These are phyloP conservation scores for Fabrea salina DNA, from an alignment of 169 alveolate genomes.

Conservation along the genomic window DNA sequence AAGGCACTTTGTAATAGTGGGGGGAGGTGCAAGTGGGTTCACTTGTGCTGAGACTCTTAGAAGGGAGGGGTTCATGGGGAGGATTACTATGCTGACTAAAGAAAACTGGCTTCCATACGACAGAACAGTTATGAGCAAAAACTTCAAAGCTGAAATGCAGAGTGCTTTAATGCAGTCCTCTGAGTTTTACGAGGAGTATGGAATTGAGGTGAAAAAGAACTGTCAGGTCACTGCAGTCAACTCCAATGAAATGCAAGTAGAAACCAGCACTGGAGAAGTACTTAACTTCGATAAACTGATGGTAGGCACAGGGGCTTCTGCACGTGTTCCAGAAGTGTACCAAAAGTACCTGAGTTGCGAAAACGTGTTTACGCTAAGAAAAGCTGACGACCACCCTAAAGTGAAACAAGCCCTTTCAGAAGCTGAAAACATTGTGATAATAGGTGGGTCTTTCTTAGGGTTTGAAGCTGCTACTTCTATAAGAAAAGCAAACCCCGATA, in stretches of 20 bases:
- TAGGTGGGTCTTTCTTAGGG: slow-evolving; percentile 32
- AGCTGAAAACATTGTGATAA: slow-evolving; percentile 8
- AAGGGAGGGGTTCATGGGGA: slow-evolving; percentile 20
- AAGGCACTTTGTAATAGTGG: slow-evolving; percentile 16
- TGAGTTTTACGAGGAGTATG: slow-evolving; percentile 25
- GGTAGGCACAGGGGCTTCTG: neutral
- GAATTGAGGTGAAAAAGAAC: slow-evolving; percentile 7
- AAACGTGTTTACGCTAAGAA: slow-evolving; percentile 15
- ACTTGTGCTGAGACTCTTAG: slow-evolving; percentile 19
- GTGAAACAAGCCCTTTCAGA: neutral
- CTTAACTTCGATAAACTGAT: slow-evolving; percentile 15
- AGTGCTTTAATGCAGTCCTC: neutral
- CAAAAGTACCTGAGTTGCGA: neutral
- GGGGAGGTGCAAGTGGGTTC: slow-evolving; percentile 24
- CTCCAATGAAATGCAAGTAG: neutral
- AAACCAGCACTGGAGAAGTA: neutral
- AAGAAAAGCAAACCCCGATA: neutral
- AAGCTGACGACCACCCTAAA: slow-evolving; percentile 13
- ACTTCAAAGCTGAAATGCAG: neutral
- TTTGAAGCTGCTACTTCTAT: slow-evolving; percentile 26
- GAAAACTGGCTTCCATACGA: slow-evolving; percentile 23
- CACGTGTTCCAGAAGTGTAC: slow-evolving; percentile 11
- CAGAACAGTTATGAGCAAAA: neutral
- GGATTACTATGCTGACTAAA: neutral
- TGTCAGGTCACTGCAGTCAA: neutral